Evolutionary conservation across 129 eudicot genomes (phyloP).

Genomic region (Scalesia atractyloides): DNA sequence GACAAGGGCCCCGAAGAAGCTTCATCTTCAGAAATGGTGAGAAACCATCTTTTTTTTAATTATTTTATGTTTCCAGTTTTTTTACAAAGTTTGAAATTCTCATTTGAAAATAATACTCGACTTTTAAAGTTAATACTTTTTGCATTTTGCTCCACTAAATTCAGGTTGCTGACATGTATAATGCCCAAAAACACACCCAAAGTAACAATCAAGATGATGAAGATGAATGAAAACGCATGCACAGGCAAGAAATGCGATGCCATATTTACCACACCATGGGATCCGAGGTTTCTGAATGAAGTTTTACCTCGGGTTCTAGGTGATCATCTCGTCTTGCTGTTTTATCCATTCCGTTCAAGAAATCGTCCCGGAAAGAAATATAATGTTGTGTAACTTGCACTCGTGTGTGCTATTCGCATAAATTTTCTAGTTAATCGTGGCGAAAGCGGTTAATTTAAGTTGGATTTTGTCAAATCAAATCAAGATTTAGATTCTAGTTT

Average conservation of each 20-base stretch:
- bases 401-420: not conserved
- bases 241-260: not conserved
- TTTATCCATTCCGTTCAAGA: not conserved
- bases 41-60: not conserved
- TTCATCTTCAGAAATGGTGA: conserved; percentile 83
- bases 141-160: conserved; percentile 8
- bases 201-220: conserved; percentile 58
- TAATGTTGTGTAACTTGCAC: not conserved
- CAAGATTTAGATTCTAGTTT: conserved; percentile 16
- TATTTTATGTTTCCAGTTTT: not conserved
- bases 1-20: conserved; percentile 91
- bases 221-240: conserved; percentile 50
- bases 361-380: not conserved
- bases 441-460: not conserved
- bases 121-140: not conserved
- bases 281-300: not conserved
- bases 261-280: not conserved
- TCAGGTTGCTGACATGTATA: conserved; percentile 93
- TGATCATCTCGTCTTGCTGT: not conserved
- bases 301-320: not conserved
- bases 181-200: conserved; percentile 65
- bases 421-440: conserved; percentile 1
- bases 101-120: not conserved
- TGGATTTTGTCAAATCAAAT: conserved; percentile 24
- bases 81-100: not conserved